Conservation (phyloP, 2,329 filamentous ascomycete species). For the Periconia sp. region DNA sequence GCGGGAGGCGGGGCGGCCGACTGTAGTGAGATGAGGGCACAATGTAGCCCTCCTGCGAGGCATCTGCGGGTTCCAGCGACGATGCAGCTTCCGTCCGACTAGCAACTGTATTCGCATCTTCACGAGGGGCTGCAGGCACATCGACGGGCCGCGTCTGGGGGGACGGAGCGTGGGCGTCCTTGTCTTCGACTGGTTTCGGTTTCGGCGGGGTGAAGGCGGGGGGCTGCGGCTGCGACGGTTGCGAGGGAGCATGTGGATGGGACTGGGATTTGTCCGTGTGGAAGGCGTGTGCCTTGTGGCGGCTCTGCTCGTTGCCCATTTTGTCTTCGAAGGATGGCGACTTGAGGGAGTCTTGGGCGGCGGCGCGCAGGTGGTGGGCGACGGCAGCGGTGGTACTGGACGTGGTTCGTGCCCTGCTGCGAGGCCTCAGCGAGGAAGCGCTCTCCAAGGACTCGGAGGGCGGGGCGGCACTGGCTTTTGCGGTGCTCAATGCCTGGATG, state of each 20-base stretch:
- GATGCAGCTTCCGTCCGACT: conserved; percentile 15
- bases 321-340: conserved; percentile 20
- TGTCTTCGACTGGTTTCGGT: conserved; percentile 3
- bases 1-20: conserved; percentile 82
- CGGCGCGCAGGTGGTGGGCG: conserved; percentile 33
- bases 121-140: conserved; percentile 31
- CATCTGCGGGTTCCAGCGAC: conserved; percentile 30
- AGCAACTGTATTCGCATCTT: conserved; percentile 14
- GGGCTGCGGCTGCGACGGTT: conserved; percentile 7
- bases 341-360: conserved; percentile 30
- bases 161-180: conserved; percentile 17
- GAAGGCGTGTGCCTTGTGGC: conserved; percentile 24
- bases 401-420: conserved; percentile 30
- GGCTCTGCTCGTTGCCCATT: conserved; percentile 47
- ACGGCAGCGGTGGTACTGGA: conserved; percentile 25
- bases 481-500: conserved; percentile 42
- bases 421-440: conserved; percentile 31
- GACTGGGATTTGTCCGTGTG: conserved; percentile 15
- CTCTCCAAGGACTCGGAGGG: conserved; percentile 42
- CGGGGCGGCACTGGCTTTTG: conserved; percentile 42
- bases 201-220: conserved; percentile 20
- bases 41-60: conserved; percentile 41
- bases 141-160: conserved; percentile 44
- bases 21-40: conserved; percentile 50
- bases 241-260: conserved; percentile 3